Base-by-base conservation (phyloP, 202 grass and related monocot genomes). In the Zizania palustris region DNA sequence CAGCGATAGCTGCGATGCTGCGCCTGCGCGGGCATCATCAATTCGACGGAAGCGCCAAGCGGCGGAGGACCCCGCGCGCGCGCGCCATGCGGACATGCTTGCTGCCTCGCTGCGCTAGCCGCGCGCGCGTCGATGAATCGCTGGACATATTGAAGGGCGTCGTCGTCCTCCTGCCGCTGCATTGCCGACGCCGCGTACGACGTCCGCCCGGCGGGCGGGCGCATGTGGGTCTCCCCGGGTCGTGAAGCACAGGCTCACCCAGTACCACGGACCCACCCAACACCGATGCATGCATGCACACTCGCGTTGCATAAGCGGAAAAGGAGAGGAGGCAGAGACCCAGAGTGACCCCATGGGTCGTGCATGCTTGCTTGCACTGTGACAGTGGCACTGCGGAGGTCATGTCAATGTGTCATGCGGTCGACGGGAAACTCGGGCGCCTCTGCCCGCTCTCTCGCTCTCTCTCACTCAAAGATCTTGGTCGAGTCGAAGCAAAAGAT, bases 391-490 rank as follows among this genome's bases (percentile, higher is more conserved):
- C 67, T 51, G 16, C 45, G 50, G 51, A 11, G 66, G 65, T 88
- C 77, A n/a, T n/a, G n/a, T n/a, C n/a, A n/a, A n/a, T n/a, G 72
- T 67, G 80, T 78, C 75, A 20, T 71, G 79, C 74, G 37, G 45
- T 78, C 62, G 82, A 88, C 85, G 79, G 82, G 67, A 90, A 90
- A 85, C 82, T 81, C 85, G 85, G 85, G 85, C 75, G 87, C 75
- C 49, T 40, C 19, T 14, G 39, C 46, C 22, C 14, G 49, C 18
- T 20, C 18, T 16, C 28, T 33, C 8, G 51, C 41, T 45, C 70
- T 56, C 68, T 67, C 34, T 55, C 28, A 28, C 70, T 56, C 66
- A 36, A 35, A 18, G 51, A 73, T 73, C 79, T 61, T 53, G 60
- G 84, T 65, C 67, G 12, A 8, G 21, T 14, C 20, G 67, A 61